Evolutionary conservation across 331 rosid species (phyloP).

Genomic region (Phaseolus coccineus): DNA sequence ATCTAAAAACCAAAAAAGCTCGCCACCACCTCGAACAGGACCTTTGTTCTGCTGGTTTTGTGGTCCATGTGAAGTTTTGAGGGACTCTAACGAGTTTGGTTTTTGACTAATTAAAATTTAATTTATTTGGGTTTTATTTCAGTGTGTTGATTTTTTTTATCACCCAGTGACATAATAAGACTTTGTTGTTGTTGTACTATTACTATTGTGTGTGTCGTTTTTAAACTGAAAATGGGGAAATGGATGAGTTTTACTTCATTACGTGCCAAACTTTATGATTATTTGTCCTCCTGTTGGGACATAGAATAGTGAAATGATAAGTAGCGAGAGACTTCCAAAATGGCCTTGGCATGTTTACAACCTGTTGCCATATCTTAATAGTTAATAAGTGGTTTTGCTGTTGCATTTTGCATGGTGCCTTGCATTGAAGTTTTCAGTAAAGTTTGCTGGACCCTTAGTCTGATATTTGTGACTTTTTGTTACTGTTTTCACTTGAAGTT

Average conservation of each 20-base stretch:
- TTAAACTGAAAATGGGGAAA: slow-evolving; percentile 3
- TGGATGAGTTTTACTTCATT: neutral
- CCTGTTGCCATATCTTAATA: neutral
- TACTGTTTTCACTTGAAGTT: slow-evolving; percentile 7
- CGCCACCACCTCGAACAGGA: no score
- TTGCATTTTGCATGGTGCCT: slow-evolving; percentile 1
- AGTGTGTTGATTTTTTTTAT: neutral
- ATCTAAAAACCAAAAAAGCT: no score
- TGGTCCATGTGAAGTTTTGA: neutral
- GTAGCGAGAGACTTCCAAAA: neutral
- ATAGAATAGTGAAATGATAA: neutral
- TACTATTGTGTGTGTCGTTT: neutral
- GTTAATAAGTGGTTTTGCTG: neutral
- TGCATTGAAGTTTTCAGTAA: neutral
- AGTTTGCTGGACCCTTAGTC: slow-evolving; percentile 8
- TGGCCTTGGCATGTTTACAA: slow-evolving; percentile 7
- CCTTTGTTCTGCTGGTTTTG: neutral
- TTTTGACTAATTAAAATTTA: slow-evolving; percentile 3
- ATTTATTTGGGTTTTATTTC: neutral
- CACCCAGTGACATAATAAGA: neutral
- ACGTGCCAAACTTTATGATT: neutral
- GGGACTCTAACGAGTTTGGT: neutral
- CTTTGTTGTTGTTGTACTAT: neutral
- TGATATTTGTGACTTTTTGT: neutral
- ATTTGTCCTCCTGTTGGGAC: neutral